Percentiles rank a stretch among this genome's conserved stretches.
phyloP scores from a whole-genome alignment of 495 filamentous ascomycete species.

The Beverwykella pulmonaria region DNA sequence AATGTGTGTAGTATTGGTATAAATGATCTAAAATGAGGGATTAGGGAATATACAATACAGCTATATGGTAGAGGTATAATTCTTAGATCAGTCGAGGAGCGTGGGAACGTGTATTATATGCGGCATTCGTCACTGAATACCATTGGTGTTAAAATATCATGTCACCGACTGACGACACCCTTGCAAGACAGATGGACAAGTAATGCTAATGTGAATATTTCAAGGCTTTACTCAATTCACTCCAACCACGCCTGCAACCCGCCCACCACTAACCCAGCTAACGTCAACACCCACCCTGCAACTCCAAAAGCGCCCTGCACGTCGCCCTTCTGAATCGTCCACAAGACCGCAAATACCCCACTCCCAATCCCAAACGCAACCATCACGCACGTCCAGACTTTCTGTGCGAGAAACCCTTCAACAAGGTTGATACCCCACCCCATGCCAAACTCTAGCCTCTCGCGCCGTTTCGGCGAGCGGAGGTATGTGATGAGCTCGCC shows the following conservation, averaged over 20 bases:
- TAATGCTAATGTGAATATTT: too few relatives aligned
- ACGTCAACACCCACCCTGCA: slow-evolving; percentile 44
- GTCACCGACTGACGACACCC: too few relatives aligned
- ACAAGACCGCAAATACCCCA: slow-evolving; percentile 45
- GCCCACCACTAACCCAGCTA: slow-evolving; percentile 42
- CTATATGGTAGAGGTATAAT: too few relatives aligned
- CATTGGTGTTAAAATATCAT: too few relatives aligned
- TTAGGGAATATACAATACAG: too few relatives aligned
- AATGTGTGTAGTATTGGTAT: too few relatives aligned
- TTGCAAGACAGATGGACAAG: too few relatives aligned
- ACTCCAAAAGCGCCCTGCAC: slow-evolving; percentile 51
- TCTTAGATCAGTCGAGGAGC: too few relatives aligned
- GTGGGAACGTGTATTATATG: too few relatives aligned
- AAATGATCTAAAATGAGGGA: too few relatives aligned
- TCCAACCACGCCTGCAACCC: slow-evolving; percentile 43
- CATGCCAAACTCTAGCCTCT: slow-evolving; percentile 38
- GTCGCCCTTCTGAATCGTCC: slow-evolving; percentile 42
- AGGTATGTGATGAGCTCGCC: slow-evolving; percentile 41
- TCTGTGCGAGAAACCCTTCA: slow-evolving; percentile 46
- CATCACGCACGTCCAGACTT: slow-evolving; percentile 44
- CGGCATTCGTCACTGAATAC: too few relatives aligned
- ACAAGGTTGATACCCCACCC: slow-evolving; percentile 52
- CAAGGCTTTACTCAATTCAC: too few relatives aligned
- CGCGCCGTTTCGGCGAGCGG: slow-evolving; percentile 39
- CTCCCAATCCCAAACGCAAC: slow-evolving; percentile 43